Evolutionary conservation across 1,139 yeast genomes (phyloP), one percentile per base, ranked within the genome.

Genomic region (Geotrichum restrictum): DNA sequence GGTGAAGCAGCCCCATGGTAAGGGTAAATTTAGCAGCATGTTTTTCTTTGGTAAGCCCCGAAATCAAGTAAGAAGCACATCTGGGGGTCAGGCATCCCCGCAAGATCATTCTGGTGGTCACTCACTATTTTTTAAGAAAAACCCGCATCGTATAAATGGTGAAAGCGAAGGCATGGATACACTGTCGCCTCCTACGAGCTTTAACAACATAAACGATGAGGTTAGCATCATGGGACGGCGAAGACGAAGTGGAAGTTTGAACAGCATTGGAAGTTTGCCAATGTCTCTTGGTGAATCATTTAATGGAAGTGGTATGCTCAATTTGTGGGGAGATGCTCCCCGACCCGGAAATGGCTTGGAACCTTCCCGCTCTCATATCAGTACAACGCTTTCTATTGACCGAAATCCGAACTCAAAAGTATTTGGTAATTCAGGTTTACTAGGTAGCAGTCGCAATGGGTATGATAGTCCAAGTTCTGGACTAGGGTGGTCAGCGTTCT

Each of bases 11-110:
- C 48, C 44, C 14, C 31, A 19, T 10, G 31, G 34, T 4, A 41
- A 49, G 10, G 53, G 48, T 18, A 49, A 51, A 29, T 50, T 50
- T 27, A 39, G 51, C 22, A 53, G 56, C 36, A 53, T 53, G 56
- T 53, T 53, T 37, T 51, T 53, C 31, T 53, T 53, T 50, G 54
- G 56, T 19, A 49, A 48, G 34, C 51, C 48, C 19, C 46, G 51
- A 11, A 47, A 47, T 18, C 56, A 49, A 44, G 40, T 31, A 31
- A 33, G 54, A 11, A 51, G 34, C 11, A 22, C 45, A 16, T 29
- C 51, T 27, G 47, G 41, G 8, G 41, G 40, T 21, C 41, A 37
- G n/a, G 34, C 45, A 22, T 34, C 38, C 14, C 14, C 46, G 2
- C 44, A 32, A 18, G 54, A 48, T 8, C 47, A 40, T 3, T 21